A percentile compares a stretch with the other conserved stretches of the same genome.
Conservation (phyloP, 352 stramenopile genomes). For the Phytopythium delawarense region DNA sequence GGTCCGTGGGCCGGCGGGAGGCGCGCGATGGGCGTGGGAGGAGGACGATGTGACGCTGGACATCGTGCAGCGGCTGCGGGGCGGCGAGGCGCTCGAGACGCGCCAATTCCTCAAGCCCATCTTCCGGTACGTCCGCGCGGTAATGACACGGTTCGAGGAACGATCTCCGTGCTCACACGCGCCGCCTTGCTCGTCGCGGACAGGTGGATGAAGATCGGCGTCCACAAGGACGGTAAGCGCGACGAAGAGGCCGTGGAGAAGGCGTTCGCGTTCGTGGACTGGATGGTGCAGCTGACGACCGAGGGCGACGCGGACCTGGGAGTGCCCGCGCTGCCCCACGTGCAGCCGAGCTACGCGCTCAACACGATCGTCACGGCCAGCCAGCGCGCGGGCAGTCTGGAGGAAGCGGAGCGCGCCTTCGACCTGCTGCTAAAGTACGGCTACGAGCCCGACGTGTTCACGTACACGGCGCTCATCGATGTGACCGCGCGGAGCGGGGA, state of each 20-base stretch:
- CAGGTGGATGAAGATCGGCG: conserved; percentile 58
- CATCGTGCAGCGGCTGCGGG: conserved; percentile 30
- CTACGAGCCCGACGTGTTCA: conserved; percentile 75
- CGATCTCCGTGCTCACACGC: background rate
- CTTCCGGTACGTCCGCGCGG: conserved; percentile 28
- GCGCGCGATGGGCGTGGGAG: conserved; percentile 24
- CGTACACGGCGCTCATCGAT: conserved; percentile 80
- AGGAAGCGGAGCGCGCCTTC: conserved; percentile 61
- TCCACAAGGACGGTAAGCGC: conserved; percentile 59
- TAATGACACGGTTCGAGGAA: no score
- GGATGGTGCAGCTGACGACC: conserved; percentile 49
- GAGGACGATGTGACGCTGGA: conserved; percentile 31
- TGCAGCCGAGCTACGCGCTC: conserved; percentile 71
- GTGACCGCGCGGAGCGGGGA: conserved; percentile 50
- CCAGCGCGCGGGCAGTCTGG: conserved; percentile 52
- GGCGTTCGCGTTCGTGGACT: conserved; percentile 67
- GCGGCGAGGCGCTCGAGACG: conserved; percentile 38
- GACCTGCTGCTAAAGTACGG: conserved; percentile 37
- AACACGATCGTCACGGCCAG: conserved; percentile 79
- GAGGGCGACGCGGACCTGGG: conserved; percentile 38
- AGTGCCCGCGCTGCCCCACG: conserved; percentile 28
- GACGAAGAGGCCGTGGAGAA: conserved; percentile 47
- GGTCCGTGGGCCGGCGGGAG: background rate
- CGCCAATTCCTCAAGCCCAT: conserved; percentile 61
- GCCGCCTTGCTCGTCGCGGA: background rate